phyloP scores from a whole-genome alignment of 169 alveolate species.

The Ichthyophthirius multifiliis region DNA sequence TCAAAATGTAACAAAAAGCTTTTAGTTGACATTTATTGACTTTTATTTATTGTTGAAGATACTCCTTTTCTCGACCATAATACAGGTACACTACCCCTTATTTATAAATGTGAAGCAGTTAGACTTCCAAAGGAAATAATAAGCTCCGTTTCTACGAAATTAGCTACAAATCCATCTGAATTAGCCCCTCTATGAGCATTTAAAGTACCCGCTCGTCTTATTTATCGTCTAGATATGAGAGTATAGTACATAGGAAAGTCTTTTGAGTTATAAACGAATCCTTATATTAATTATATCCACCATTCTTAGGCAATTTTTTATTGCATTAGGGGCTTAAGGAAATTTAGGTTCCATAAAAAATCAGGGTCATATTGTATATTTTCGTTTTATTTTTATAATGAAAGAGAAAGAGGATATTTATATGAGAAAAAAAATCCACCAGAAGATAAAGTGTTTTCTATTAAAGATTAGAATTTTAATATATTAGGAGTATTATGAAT shows the following conservation, averaged over 20 bases:
- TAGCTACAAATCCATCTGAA: slow-evolving; percentile 77
- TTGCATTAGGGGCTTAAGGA: slow-evolving; percentile 26
- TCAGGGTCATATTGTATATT: not conserved
- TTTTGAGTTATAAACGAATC: not conserved
- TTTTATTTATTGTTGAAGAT: slow-evolving; percentile 42
- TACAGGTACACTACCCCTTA: slow-evolving; percentile 82
- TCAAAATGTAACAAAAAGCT: slow-evolving; percentile 52
- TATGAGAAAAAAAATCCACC: not conserved
- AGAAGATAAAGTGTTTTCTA: too few species aligned
- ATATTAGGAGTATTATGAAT: not conserved
- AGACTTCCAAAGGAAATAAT: slow-evolving; percentile 43
- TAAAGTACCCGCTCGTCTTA: slow-evolving; percentile 69
- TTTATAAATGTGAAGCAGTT: slow-evolving; percentile 53
- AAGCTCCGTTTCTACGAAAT: slow-evolving; percentile 75
- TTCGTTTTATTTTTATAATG: not conserved
- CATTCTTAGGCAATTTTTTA: slow-evolving; percentile 13
- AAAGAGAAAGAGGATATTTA: not conserved
- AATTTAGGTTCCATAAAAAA: slow-evolving; percentile 53
- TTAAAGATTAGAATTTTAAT: too few species aligned
- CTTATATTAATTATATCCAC: slow-evolving; percentile 20
- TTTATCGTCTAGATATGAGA: slow-evolving; percentile 52
- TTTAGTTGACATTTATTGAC: slow-evolving; percentile 43
- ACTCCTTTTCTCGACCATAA: slow-evolving; percentile 67
- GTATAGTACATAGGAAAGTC: slow-evolving; percentile 31
- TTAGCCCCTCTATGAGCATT: slow-evolving; percentile 72